Evolutionary conservation across 306 rosid genomes (phyloP).

Genomic region (Dicorynia guianensis): DNA sequence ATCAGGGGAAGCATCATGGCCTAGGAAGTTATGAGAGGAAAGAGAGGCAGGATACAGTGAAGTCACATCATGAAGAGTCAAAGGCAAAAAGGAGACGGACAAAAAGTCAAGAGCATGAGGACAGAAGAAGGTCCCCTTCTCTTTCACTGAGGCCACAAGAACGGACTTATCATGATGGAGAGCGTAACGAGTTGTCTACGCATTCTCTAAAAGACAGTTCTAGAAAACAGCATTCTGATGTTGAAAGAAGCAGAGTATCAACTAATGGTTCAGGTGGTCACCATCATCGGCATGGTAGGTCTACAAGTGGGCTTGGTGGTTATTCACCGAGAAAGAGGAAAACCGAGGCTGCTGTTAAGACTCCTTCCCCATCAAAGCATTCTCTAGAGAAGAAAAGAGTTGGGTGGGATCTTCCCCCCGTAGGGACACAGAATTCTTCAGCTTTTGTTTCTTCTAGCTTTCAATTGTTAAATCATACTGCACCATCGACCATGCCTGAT

Average conservation of each 20-base stretch:
- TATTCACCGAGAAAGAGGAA: slow-evolving; percentile 97
- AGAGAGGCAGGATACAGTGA: slow-evolving; percentile 54
- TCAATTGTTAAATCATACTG: slow-evolving; percentile 52
- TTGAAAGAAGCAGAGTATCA: slow-evolving; percentile 62
- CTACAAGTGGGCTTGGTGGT: slow-evolving; percentile 88
- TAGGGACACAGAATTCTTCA: slow-evolving; percentile 54
- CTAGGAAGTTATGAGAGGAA: slow-evolving; percentile 53
- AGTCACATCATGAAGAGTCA: slow-evolving; percentile 61
- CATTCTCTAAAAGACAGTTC: slow-evolving; percentile 62
- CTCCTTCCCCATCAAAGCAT: slow-evolving; percentile 78
- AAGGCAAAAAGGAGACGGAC: slow-evolving; percentile 66
- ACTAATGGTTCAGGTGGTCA: slow-evolving; percentile 74
- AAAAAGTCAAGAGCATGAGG: slow-evolving; percentile 65
- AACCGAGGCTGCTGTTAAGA: slow-evolving; percentile 76
- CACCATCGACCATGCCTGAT: slow-evolving; percentile 57
- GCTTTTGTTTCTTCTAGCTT: slow-evolving; percentile 55
- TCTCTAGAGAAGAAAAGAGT: slow-evolving; percentile 77
- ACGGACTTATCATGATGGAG: slow-evolving; percentile 47
- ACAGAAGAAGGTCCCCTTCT: slow-evolving; percentile 61
- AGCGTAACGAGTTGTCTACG: slow-evolving; percentile 48
- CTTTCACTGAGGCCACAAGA: slow-evolving; percentile 61
- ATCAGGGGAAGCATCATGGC: slow-evolving; percentile 50
- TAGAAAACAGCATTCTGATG: slow-evolving; percentile 57
- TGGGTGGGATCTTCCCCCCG: slow-evolving; percentile 81
- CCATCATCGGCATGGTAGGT: slow-evolving; percentile 60